These are phyloP conservation scores for Chaetoscypha palmicola DNA, from an alignment of 2,329 filamentous ascomycete species.

Conservation along the genomic window DNA sequence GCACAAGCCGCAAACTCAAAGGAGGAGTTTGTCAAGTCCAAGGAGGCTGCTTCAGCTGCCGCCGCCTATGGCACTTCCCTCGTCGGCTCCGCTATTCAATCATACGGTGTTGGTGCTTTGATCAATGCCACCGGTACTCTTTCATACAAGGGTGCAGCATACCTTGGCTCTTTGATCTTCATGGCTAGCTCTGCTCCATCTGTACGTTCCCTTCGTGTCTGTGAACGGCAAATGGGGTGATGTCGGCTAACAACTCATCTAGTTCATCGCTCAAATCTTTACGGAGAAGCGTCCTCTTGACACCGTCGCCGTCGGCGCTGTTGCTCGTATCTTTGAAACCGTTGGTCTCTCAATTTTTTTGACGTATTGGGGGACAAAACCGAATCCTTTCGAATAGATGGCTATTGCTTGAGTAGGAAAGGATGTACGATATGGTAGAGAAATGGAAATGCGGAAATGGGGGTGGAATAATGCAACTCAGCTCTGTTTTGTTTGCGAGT, in stretches of 20 bases:
- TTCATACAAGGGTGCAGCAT: conserved; percentile 94
- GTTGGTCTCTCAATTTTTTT: conserved; percentile 86
- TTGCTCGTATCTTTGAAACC: conserved; percentile 85
- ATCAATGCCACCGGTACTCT: conserved; percentile 94
- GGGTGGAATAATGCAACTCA: neutral
- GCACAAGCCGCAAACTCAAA: conserved; percentile 88
- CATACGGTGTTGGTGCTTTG: conserved; percentile 81
- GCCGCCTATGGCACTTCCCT: conserved; percentile 87
- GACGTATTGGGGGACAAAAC: conserved; percentile 95
- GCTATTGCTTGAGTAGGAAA: neutral
- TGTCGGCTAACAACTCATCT: conserved; percentile 9
- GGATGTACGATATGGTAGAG: too few relatives aligned
- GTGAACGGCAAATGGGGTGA: neutral
- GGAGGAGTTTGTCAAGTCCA: conserved; percentile 92
- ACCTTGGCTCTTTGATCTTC: conserved; percentile 87
- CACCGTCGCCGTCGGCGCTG: conserved; percentile 76
- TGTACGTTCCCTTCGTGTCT: conserved; percentile 46
- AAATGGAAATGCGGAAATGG: neutral
- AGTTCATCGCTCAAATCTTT: conserved; percentile 83
- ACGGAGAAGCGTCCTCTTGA: conserved; percentile 89
- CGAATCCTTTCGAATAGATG: conserved; percentile 66
- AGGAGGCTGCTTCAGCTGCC: conserved; percentile 82
- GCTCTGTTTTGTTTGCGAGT: too few relatives aligned
- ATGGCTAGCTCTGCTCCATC: conserved; percentile 80
- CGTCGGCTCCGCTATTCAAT: conserved; percentile 79